Base-by-base conservation (phyloP, 2,329 filamentous ascomycete genomes). In the Aspergillus quadrilineatus region DNA sequence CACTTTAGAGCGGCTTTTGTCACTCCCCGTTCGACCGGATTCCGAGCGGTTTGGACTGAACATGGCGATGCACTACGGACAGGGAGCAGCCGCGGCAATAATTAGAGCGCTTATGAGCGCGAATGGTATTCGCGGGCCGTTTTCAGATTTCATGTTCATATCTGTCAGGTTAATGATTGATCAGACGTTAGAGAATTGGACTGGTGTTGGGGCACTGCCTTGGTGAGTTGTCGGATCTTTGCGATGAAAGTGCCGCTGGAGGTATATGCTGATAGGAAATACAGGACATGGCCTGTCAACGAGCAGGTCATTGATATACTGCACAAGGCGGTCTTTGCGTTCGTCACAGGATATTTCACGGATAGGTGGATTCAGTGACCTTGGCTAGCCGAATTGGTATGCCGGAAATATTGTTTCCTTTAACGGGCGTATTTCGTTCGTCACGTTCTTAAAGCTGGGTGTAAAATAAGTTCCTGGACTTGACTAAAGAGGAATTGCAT, bases 301-400 rank as follows among this genome's bases (percentile, higher is more conserved):
- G 53, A 55, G 53, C 53, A 55, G 36, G 30, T 55, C 15, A 43
- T 50, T n/a, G 53, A 55, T 48, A 28, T 55, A 14, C 37, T 55
- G n/a, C 53, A 50, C 28, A 55, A 55, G 45, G 53, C 45, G 4
- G 44, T 50, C 9, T 55, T 42, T 43, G 53, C 53, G 14, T 43
- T 49, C 10, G 45, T 42, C 45, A 50, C 53, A 0, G 46, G 53
- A 15, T 55, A 55, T 30, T 55, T 50, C 6, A 55, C 53, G 29
- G 53, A 55, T 50, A 14, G 39, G 30, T 55, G 53, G 53, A n/a
- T 50, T 6, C 46, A 55, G 30, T 39, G 17, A 17, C 17, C 17
- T 17, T 17, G 17, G 17, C 17, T 17, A 17, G 17, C 17, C 17
- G 17, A 17, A 17, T 17, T n/a, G n/a, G n/a, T n/a, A n/a, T n/a